Evolutionary conservation across 208 protist genomes (phyloP).

Genomic region (Porcisia deanei): DNA sequence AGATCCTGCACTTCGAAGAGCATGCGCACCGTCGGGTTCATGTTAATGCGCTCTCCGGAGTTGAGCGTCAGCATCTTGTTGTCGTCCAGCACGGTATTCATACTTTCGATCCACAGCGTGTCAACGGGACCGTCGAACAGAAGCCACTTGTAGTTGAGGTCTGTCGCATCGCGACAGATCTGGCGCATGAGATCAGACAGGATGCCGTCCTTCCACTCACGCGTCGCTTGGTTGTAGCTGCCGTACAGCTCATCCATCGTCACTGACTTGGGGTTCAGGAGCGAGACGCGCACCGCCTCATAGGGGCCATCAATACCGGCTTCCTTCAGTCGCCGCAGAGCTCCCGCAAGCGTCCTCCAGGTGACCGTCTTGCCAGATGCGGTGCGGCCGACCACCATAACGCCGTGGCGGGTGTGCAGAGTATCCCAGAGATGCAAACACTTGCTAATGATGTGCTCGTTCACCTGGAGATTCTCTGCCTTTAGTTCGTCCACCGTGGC

Average conservation of each 20-base stretch:
- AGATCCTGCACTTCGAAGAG: slow-evolving; percentile 99
- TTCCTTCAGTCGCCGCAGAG: slow-evolving; percentile 83
- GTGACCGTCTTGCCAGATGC: slow-evolving; percentile 95
- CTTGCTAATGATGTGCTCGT: slow-evolving; percentile 91
- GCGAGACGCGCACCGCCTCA: slow-evolving; percentile 84
- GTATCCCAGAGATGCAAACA: slow-evolving; percentile 97
- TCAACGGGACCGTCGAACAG: slow-evolving; percentile 98
- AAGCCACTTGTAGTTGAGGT: slow-evolving; percentile 96
- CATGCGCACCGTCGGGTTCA: slow-evolving; percentile 96
- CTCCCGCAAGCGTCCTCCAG: slow-evolving; percentile 91
- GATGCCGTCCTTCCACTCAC: slow-evolving; percentile 99
- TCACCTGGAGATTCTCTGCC: slow-evolving; percentile 74
- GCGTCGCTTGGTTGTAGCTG: slow-evolving; percentile 95
- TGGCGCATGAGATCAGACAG: slow-evolving; percentile 94
- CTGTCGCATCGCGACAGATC: slow-evolving; percentile 92
- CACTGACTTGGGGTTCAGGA: slow-evolving; percentile 98
- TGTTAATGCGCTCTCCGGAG: slow-evolving; percentile 97
- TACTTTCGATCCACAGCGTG: slow-evolving; percentile 99
- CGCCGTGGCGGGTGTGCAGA: slow-evolving; percentile 96
- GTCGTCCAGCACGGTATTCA: slow-evolving; percentile 99
- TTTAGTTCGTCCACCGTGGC: slow-evolving; percentile 81
- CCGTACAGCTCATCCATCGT: slow-evolving; percentile 98
- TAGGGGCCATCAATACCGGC: slow-evolving; percentile 82
- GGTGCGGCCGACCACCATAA: slow-evolving; percentile 98
- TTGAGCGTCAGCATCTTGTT: slow-evolving; percentile 99